Conservation (phyloP, 768 basidiomycete species). For the Kwoniella bestiolae region DNA sequence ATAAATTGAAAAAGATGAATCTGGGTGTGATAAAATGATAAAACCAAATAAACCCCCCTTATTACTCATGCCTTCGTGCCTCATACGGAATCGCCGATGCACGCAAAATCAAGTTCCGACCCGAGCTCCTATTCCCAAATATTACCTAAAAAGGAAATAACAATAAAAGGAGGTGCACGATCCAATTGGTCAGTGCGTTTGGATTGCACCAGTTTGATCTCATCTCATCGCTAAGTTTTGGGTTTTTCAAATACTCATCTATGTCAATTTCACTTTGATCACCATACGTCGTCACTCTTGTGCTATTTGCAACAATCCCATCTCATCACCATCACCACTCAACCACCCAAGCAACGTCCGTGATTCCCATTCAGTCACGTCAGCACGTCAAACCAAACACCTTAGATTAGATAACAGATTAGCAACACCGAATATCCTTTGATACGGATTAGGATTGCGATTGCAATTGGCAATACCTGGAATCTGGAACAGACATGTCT, state of each 20-base stretch:
- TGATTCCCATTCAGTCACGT: neutral
- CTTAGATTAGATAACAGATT: slow-evolving; percentile 7
- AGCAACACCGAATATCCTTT: slow-evolving; percentile 5
- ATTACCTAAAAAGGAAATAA: neutral
- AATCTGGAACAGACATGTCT: slow-evolving; percentile 4
- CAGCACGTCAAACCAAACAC: neutral
- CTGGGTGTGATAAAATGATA: neutral
- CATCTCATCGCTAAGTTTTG: too few relatives aligned
- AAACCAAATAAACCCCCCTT: neutral
- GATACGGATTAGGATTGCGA: neutral
- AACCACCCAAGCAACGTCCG: neutral
- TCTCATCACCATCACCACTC: neutral
- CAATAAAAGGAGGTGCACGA: neutral
- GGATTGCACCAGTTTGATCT: neutral
- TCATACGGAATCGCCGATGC: slow-evolving; percentile 5
- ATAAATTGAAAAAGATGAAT: neutral
- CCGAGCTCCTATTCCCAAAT: neutral
- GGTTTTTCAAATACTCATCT: neutral
- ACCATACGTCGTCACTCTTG: too few relatives aligned
- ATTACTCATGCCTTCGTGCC: neutral
- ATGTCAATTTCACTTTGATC: too few relatives aligned
- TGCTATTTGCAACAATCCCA: neutral
- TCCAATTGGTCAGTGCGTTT: neutral
- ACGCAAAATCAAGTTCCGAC: neutral
- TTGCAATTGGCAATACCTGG: neutral